Conservation (phyloP, 2,329 filamentous ascomycete species). For the Coleophoma cylindrospora region DNA sequence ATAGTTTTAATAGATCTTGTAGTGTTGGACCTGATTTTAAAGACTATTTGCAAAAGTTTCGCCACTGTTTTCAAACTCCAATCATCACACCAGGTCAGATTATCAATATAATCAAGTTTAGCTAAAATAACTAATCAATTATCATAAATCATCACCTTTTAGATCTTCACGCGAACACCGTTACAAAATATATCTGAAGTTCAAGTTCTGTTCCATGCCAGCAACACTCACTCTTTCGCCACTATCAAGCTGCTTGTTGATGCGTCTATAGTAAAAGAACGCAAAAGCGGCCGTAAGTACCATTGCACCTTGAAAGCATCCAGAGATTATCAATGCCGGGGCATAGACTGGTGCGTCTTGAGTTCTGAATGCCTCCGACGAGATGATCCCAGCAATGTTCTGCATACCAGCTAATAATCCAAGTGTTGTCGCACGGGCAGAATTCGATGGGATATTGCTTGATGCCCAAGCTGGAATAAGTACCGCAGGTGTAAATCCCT, state of each 20-base stretch:
- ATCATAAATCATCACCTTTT: too few relatives aligned
- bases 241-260: slow-evolving; percentile 1
- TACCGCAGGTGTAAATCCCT: slow-evolving; percentile 1
- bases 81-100: too few relatives aligned
- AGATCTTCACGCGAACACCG: too few relatives aligned
- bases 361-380: slow-evolving; percentile 1
- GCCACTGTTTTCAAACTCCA: too few relatives aligned
- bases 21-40: too few relatives aligned
- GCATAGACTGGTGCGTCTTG: slow-evolving; percentile 5
- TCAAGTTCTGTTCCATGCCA: background rate
- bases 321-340: slow-evolving; percentile 1
- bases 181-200: background rate
- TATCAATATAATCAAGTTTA: too few relatives aligned
- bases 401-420: slow-evolving; percentile 1
- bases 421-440: slow-evolving; percentile 1
- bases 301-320: slow-evolving; percentile 2
- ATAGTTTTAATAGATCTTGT: too few relatives aligned
- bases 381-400: slow-evolving; percentile 1
- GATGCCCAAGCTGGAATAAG: slow-evolving; percentile 3
- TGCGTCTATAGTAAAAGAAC: slow-evolving; percentile 1
- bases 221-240: background rate
- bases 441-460: background rate
- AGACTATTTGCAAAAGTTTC: too few relatives aligned
- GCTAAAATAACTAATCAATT: too few relatives aligned
- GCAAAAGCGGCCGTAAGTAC: background rate